Base-by-base conservation (phyloP, 495 filamentous ascomycete genomes). In the Penicillium taxi region DNA sequence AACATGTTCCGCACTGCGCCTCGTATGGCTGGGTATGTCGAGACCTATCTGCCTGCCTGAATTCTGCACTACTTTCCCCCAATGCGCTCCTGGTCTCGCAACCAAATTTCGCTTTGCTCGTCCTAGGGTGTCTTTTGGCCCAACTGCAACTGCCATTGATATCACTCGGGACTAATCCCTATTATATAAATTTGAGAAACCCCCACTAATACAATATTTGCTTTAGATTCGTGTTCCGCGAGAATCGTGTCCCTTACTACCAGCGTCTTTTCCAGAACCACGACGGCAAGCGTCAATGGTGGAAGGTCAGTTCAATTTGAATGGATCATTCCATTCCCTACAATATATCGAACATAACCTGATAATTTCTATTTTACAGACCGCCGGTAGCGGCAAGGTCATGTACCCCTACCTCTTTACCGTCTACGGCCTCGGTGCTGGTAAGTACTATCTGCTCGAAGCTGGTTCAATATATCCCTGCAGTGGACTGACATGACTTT, bases 221-320 rank as follows among this genome's bases (percentile, higher is more conserved):
- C 12, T 48, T 20, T 54, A 81, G 81, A 58, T 70, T 81, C 62
- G 48, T 88, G 71, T 71, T 86, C 78, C 83, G 82, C 61, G 72
- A 77, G 59, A 95, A 95, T 77, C 78, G 77, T 59, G 88, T 94
- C 53, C 84, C 80, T 22, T 63, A 81, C 59, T 82, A 86, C 66
- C 88, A 95, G 74, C 72, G 77, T 45, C 63, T 82, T 28, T 90
- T 86, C 71, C 87, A 94, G 69, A 67, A 73, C 32, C 77, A 89
- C 50, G 83, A 85, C 63, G 80, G 86, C 55, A 69, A 79, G 50
- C 78, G 88, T 58, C 68, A 87, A 63, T 94, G 87, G 87, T 75
- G 74, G 61, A 87, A 93, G 70, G 88, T 94, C 61, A 66, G 82
- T 77, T 13, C 35, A 30, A 27, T 26, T 29, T 36, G 28, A 23